Evolutionary conservation across 805 yeast genomes (phyloP).

Genomic region (Millerago galiae): DNA sequence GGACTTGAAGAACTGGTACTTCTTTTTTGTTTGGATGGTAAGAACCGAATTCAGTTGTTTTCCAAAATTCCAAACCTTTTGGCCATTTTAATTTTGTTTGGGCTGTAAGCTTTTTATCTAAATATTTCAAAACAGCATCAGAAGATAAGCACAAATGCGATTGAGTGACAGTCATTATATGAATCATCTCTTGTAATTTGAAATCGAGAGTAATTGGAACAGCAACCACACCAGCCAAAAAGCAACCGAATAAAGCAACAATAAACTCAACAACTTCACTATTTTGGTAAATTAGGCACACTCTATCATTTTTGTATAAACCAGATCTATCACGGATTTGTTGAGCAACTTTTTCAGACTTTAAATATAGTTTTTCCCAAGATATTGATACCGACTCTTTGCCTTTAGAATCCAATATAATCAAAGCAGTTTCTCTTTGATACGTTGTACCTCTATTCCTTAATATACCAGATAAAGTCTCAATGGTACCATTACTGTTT

Average conservation of each 20-base stretch:
- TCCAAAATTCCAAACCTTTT: slow-evolving; percentile 65
- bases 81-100: slow-evolving; percentile 60
- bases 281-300: slow-evolving; percentile 76
- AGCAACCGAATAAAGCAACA: slow-evolving; percentile 83
- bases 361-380: slow-evolving; percentile 83
- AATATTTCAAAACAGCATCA: slow-evolving; percentile 66
- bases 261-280: slow-evolving; percentile 81
- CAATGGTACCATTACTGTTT: slow-evolving; percentile 37
- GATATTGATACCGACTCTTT: slow-evolving; percentile 70
- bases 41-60: slow-evolving; percentile 81
- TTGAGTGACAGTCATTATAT: slow-evolving; percentile 66
- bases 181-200: slow-evolving; percentile 60
- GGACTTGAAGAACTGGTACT: slow-evolving; percentile 61
- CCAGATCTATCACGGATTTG: slow-evolving; percentile 69
- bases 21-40: slow-evolving; percentile 53
- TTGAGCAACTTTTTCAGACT: slow-evolving; percentile 84
- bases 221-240: slow-evolving; percentile 89
- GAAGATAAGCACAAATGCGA: slow-evolving; percentile 76
- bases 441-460: slow-evolving; percentile 65
- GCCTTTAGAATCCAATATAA: slow-evolving; percentile 70
- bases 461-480: slow-evolving; percentile 64
- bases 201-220: slow-evolving; percentile 82
- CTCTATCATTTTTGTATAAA: slow-evolving; percentile 75
- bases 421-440: slow-evolving; percentile 63
- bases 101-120: slow-evolving; percentile 53